A percentile compares a stretch with the other conserved stretches of the same genome.
phyloP scores from a whole-genome alignment of 352 stramenopile species.

The Pythium guiyangense region DNA sequence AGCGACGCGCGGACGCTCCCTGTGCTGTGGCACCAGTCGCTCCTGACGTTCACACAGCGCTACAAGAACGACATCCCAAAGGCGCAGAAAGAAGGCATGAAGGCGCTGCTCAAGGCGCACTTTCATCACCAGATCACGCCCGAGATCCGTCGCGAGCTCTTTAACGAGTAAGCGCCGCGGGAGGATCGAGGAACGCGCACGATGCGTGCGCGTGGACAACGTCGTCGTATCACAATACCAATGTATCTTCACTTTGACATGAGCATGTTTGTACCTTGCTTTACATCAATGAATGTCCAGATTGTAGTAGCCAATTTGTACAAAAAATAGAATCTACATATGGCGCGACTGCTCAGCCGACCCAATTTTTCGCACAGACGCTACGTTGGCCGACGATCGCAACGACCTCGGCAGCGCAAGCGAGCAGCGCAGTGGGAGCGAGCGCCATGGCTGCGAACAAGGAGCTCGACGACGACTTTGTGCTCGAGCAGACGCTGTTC shows the following conservation, averaged over 20 bases:
- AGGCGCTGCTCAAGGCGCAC: slow-evolving; percentile 87
- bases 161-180: slow-evolving; percentile 40
- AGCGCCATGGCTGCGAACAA: neutral
- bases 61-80: slow-evolving; percentile 98
- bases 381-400: neutral
- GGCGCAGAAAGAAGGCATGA: slow-evolving; percentile 93
- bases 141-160: slow-evolving; percentile 97
- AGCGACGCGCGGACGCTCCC: slow-evolving; percentile 86
- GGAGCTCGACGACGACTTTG: slow-evolving; percentile 20
- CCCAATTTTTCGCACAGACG: neutral
- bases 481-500: slow-evolving; percentile 76
- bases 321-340: no score
- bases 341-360: neutral
- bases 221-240: neutral
- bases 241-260: neutral
- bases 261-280: no score
- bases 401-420: neutral
- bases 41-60: slow-evolving; percentile 97
- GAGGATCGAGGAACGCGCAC: neutral
- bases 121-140: slow-evolving; percentile 98
- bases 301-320: no score
- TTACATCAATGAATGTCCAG: no score
- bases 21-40: slow-evolving; percentile 98
- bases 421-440: neutral
- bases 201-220: neutral